phyloP scores from a whole-genome alignment of 2,329 filamentous ascomycete species.

The Fusarium sp. region DNA sequence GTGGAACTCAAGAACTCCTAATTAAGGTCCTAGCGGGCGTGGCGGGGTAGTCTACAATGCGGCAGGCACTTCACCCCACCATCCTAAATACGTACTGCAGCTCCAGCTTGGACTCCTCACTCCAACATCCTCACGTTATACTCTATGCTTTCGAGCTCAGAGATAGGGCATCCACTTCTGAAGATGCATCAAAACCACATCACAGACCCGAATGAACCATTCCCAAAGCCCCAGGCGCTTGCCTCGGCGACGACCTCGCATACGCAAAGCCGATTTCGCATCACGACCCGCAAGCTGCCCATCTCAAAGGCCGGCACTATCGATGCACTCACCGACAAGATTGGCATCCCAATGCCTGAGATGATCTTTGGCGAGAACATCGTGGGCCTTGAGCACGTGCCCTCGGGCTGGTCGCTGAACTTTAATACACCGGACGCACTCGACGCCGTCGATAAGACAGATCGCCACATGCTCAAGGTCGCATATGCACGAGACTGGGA shows the following conservation, averaged over 20 bases:
- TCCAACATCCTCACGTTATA: neutral
- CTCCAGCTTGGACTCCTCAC: neutral
- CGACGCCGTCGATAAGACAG: constrained; percentile 93
- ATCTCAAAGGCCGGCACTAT: constrained; percentile 94
- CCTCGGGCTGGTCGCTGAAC: constrained; percentile 78
- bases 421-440: constrained; percentile 91
- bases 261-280: constrained; percentile 73
- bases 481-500: constrained; percentile 91
- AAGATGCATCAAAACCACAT: constrained; percentile 53
- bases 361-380: constrained; percentile 99
- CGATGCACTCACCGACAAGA: constrained; percentile 79
- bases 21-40: neutral
- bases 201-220: constrained; percentile 62
- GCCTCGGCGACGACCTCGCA: constrained; percentile 66
- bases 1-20: neutral
- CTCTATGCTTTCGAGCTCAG: neutral
- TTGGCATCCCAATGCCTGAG: constrained; percentile 91
- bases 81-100: constrained; percentile 9
- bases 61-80: constrained; percentile 5
- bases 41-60: no score
- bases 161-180: neutral
- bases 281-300: constrained; percentile 88
- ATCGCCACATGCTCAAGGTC: constrained; percentile 89
- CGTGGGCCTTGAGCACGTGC: constrained; percentile 77
- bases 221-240: constrained; percentile 62